Base-by-base conservation (phyloP, 257 asterid species). In the Echium plantagineum region DNA sequence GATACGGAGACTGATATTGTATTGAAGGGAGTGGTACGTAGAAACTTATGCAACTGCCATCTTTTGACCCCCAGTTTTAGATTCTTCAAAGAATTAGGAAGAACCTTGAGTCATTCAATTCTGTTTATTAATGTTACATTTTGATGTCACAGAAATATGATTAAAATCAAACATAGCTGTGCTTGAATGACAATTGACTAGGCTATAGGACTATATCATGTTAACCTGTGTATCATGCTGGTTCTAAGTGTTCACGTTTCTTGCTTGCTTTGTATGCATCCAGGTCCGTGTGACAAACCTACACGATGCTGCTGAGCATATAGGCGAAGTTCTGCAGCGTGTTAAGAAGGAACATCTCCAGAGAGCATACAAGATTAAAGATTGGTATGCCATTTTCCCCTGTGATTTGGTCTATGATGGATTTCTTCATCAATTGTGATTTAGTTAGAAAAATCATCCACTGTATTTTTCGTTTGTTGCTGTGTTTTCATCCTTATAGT, bases 1-100 rank as follows among this genome's bases (percentile, higher is more conserved):
- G 99, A 93, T 67, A 74, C 95, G 16, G 97, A 89, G 64, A 89
- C 99, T 0, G 97, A 93, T 72, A 78, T 89, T 31, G 95, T 93
- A 76, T 76, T 93, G 83, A 93, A 89, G 90, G 99, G 99, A 6
- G 99, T 93, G 94, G 99, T 93, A 75, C 67, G 94, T 63, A 59
- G 17, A 18, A 58, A 58, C 46, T 56, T 28, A 21, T 66, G 60
- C 60, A 35, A 9, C 9, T 35, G 32, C 5, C 13, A 7, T 35
- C 6, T 35, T 35, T 18, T 7, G 28, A 9, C 7, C 30, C 5
- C 5, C 7, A 28, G 3, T 28, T 24, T 28, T 28, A 28, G 32
- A 21, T 21, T 18, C 49, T 1, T 42, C 5, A 13, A 10, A 13
- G 49, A 42, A 10, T 12, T 42, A 42, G 17, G 0, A 10, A 42